These are phyloP conservation scores for Fusarium scirpi DNA, from an alignment of 2,329 filamentous ascomycete genomes.

Conservation along the genomic window DNA sequence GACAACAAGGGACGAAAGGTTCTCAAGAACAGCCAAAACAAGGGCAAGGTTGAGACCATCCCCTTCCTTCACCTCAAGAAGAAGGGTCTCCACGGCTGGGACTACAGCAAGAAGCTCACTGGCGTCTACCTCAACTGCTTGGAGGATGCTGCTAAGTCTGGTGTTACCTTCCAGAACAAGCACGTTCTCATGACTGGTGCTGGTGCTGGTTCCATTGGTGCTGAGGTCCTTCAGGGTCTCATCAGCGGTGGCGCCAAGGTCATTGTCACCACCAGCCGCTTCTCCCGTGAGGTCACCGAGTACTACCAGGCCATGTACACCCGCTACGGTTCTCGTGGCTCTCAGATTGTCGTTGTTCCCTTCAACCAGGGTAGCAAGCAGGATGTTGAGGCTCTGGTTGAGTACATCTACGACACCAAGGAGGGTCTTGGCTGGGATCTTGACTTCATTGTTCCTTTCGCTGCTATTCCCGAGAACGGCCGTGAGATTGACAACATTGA, in stretches of 20 bases:
- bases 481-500: slow-evolving; percentile 97
- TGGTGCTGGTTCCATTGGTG: slow-evolving; percentile 96
- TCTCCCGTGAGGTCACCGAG: slow-evolving; percentile 96
- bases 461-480: slow-evolving; percentile 96
- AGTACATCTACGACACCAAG: slow-evolving; percentile 98
- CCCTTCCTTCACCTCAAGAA: slow-evolving; percentile 98
- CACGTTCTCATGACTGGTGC: slow-evolving; percentile 98
- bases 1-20: slow-evolving; percentile 77
- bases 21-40: slow-evolving; percentile 68
- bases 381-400: slow-evolving; percentile 91
- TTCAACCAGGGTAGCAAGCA: slow-evolving; percentile 99
- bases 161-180: slow-evolving; percentile 93
- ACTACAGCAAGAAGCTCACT: slow-evolving; percentile 99
- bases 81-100: slow-evolving; percentile 94
- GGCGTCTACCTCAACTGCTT: slow-evolving; percentile 91
- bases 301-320: slow-evolving; percentile 99
- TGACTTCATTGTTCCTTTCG: slow-evolving; percentile 95
- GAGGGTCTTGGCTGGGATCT: slow-evolving; percentile 98
- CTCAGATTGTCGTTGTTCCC: slow-evolving; percentile 95
- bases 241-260: slow-evolving; percentile 98
- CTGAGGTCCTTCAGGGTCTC: slow-evolving; percentile 93
- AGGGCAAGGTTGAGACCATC: slow-evolving; percentile 96
- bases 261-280: slow-evolving; percentile 94
- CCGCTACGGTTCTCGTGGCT: slow-evolving; percentile 90
- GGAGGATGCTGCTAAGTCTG: slow-evolving; percentile 86